Evolutionary conservation across 2,329 filamentous ascomycete genomes (phyloP).

Genomic region (Fusarium humuli): DNA sequence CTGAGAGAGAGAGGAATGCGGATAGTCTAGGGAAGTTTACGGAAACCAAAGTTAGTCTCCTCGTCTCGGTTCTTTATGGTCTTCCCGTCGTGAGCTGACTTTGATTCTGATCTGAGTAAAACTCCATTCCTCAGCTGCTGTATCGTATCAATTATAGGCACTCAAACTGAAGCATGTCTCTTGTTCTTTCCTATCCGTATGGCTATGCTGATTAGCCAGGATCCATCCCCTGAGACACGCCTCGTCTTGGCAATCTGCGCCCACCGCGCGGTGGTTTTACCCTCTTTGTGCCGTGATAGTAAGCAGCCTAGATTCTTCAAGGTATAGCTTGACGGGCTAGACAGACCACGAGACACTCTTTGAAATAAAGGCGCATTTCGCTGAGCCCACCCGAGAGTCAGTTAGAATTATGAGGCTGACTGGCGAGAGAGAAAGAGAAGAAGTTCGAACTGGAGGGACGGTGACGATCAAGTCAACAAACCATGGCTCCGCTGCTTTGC

Average conservation of each 20-base stretch:
- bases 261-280: slow-evolving; percentile 32
- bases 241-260: slow-evolving; percentile 40
- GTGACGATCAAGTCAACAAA: slow-evolving; percentile 17
- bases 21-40: slow-evolving; percentile 24
- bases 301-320: slow-evolving; percentile 30
- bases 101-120: background rate
- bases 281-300: slow-evolving; percentile 26
- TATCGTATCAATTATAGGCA: slow-evolving; percentile 4
- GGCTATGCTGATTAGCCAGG: slow-evolving; percentile 28
- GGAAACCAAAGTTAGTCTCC: background rate
- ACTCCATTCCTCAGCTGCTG: slow-evolving; percentile 44
- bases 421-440: slow-evolving; percentile 19
- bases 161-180: slow-evolving; percentile 8
- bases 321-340: slow-evolving; percentile 27
- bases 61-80: slow-evolving; percentile 19
- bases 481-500: slow-evolving; percentile 7
- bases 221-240: slow-evolving; percentile 43
- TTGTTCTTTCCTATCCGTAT: slow-evolving; percentile 1
- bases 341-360: slow-evolving; percentile 41
- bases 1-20: slow-evolving; percentile 30
- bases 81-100: slow-evolving; percentile 14
- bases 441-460: slow-evolving; percentile 19
- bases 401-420: slow-evolving; percentile 25
- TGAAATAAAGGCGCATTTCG: slow-evolving; percentile 38
- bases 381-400: slow-evolving; percentile 15